Evolutionary conservation across 176 grass and related monocot species (phyloP).

Genomic region (Tillandsia fasciculata): DNA sequence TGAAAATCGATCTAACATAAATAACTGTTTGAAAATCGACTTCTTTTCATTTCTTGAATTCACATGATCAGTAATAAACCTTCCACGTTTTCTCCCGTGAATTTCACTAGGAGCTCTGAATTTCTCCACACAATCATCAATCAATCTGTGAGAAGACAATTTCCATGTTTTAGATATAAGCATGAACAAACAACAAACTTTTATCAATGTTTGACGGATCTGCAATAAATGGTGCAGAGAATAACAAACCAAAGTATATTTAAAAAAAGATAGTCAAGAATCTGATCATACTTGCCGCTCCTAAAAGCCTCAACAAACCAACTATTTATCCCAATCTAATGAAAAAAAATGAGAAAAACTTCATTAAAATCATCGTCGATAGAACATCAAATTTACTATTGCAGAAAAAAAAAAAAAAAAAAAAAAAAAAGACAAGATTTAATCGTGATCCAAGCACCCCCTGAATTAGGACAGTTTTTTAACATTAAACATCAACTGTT

Average conservation of each 20-base stretch:
- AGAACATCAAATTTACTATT: too few relatives aligned
- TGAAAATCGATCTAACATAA: constrained; percentile 1
- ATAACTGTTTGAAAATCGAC: not conserved
- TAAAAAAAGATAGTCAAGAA: too few relatives aligned
- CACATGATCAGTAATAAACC: constrained; percentile 24
- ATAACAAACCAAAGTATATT: too few relatives aligned
- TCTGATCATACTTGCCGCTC: not conserved
- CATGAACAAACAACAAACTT: not conserved
- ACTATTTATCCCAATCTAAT: too few relatives aligned
- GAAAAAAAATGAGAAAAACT: too few relatives aligned
- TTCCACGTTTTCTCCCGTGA: constrained; percentile 36
- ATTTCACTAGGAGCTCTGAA: not conserved
- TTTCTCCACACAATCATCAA: not conserved
- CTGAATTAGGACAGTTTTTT: too few relatives aligned
- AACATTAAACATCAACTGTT: too few relatives aligned
- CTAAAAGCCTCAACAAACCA: not conserved
- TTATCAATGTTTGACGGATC: not conserved
- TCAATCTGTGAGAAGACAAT: constrained; percentile 16
- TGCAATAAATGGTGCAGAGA: too few relatives aligned
- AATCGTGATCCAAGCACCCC: too few relatives aligned
- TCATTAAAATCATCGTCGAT: too few relatives aligned
- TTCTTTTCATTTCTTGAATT: not conserved
- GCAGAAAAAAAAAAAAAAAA: too few relatives aligned
- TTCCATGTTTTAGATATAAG: not conserved
- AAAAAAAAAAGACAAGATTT: too few relatives aligned